Evolutionary conservation across 257 asterid species (phyloP).

Genomic region (Jacaranda mimosifolia): DNA sequence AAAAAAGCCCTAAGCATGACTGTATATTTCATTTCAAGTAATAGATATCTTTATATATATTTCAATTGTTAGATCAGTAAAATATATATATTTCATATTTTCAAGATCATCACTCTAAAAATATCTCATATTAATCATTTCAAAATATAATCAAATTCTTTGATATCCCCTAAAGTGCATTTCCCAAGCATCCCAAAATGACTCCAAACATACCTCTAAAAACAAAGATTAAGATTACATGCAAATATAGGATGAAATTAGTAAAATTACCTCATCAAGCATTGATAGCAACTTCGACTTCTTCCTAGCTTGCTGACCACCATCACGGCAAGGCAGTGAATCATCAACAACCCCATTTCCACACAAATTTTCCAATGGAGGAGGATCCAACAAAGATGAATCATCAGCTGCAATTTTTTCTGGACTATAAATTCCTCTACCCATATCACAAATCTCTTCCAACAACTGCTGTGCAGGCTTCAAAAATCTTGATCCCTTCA

Average conservation of each 20-base stretch:
- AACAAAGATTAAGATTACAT: too few relatives aligned
- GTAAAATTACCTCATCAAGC: slow-evolving; percentile 62
- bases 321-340: slow-evolving; percentile 5
- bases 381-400: slow-evolving; percentile 39
- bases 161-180: too few relatives aligned
- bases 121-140: too few relatives aligned
- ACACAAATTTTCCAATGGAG: slow-evolving; percentile 33
- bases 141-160: too few relatives aligned
- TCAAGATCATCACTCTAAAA: too few relatives aligned
- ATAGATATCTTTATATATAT: too few relatives aligned
- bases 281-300: slow-evolving; percentile 63
- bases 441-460: slow-evolving; percentile 64
- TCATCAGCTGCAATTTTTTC: slow-evolving; percentile 39
- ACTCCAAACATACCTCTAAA: too few relatives aligned
- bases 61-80: too few relatives aligned
- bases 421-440: slow-evolving; percentile 45
- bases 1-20: too few relatives aligned
- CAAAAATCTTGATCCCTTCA: slow-evolving; percentile 66
- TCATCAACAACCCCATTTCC: slow-evolving; percentile 1
- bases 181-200: too few relatives aligned
- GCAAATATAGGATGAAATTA: background rate
- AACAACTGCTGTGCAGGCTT: slow-evolving; percentile 64
- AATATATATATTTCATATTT: too few relatives aligned
- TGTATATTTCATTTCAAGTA: too few relatives aligned
- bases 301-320: slow-evolving; percentile 53